Percentiles rank a stretch among this genome's conserved stretches.
These are phyloP conservation scores for Phanerochaete sordida DNA, from an alignment of 768 basidiomycete genomes.

Conservation along the genomic window DNA sequence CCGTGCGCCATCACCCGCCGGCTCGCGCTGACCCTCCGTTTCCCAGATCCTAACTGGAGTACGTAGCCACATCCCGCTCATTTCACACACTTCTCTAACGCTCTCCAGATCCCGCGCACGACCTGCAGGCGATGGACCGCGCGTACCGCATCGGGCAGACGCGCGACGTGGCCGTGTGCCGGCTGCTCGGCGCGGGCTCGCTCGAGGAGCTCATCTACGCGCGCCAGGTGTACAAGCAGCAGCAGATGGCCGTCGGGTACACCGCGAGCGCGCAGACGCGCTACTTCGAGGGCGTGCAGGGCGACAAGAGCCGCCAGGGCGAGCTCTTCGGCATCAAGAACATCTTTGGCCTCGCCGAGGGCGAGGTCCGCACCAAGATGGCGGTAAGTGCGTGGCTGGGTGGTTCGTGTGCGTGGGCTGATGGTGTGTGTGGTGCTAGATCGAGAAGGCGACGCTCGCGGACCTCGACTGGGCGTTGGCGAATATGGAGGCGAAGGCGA, in stretches of 20 bases:
- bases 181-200: conserved; percentile 82
- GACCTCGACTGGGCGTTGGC: conserved; percentile 81
- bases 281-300: conserved; percentile 80
- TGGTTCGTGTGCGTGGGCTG: not conserved
- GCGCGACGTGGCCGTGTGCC: conserved; percentile 80
- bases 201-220: conserved; percentile 88
- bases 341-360: conserved; percentile 77
- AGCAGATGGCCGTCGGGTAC: conserved; percentile 91
- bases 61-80: no score
- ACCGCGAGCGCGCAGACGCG: conserved; percentile 80
- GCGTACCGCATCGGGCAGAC: conserved; percentile 86
- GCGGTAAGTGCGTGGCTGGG: conserved; percentile 43
- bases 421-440: conserved; percentile 42
- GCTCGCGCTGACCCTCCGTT: not conserved
- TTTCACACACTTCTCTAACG: no score
- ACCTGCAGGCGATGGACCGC: conserved; percentile 88
- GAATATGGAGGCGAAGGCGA: conserved; percentile 47
- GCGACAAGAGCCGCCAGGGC: conserved; percentile 67
- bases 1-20: not conserved
- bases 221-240: conserved; percentile 89
- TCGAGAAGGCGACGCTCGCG: conserved; percentile 69
- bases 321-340: conserved; percentile 86
- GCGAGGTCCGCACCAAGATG: conserved; percentile 66
- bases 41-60: conserved; percentile 93
- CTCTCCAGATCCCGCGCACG: conserved; percentile 85